Evolutionary conservation across 495 filamentous ascomycete genomes (phyloP), one percentile per base, ranked within the genome.

Genomic region (Tuber melanosporum): DNA sequence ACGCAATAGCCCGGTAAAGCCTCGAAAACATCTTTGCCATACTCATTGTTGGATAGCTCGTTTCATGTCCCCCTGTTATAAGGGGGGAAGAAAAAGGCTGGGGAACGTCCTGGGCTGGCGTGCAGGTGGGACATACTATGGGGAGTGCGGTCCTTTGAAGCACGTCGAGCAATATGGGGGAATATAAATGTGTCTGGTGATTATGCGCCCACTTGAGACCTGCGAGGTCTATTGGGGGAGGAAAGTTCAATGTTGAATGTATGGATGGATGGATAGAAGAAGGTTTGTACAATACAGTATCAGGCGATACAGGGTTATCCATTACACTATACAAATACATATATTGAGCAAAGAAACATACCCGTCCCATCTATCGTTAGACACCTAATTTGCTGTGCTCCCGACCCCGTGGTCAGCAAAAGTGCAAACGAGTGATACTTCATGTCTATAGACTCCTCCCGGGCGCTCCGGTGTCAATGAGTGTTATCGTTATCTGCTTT

Each of bases 311-410:
- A 10, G 12, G n/a, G 52, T 62, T 62, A 62, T 62, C 10, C 9
- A 62, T 62, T 62, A n/a, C n/a, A 36, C 57, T 66, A 62, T 66
- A 66, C 57, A 66, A 66, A 66, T 66, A 62, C 52, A 62, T 32
- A 66, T 66, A 19, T 26, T 36, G 32, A 66, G 57, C 26, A 66
- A 66, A 66, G 57, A 0, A 66, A 36, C 14, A 14, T 14, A 19
- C 57, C 57, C 26, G 57, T 17, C 12, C 26, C 26, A 36, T 62
- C 52, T 19, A 17, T 14, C 14, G 32, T 36, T 8, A 1, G 32
- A 66, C 57, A 6, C 15, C 57, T 17, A 66, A 66, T 26, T 19
- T 66, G 26, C 57, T 4, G 5, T 66, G 15, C 57, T 66, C 57
- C 26, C 26, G 15, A 36, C 57, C 2, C 3, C 57, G 2, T 12